Percentiles rank a stretch among this genome's conserved stretches.
Conservation (phyloP, 352 stramenopile species). For the Pythium vanterpoolii region DNA sequence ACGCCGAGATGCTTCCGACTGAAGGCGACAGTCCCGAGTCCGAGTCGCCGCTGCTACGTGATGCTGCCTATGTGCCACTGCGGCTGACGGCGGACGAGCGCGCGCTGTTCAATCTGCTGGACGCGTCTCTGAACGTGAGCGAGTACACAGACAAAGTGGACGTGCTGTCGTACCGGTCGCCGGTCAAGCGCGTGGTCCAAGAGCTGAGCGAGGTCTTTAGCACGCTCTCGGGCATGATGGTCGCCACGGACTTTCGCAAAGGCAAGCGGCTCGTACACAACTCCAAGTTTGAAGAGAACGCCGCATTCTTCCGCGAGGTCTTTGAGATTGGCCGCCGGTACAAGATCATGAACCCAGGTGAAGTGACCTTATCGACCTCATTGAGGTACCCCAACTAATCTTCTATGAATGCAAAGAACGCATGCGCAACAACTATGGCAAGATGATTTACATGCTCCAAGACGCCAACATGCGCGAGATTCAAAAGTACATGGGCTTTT, state of each 20-base stretch:
- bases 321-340: no score
- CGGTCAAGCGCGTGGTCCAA: conserved; percentile 76
- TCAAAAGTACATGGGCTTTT: conserved; percentile 84
- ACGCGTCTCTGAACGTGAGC: conserved; percentile 90
- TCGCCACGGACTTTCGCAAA: conserved; percentile 83
- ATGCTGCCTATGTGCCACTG: conserved; percentile 78
- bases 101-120: conserved; percentile 90
- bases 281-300: conserved; percentile 87
- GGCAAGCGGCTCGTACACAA: conserved; percentile 85
- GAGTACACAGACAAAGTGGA: conserved; percentile 94
- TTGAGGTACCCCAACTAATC: no score
- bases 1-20: not conserved
- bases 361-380: no score
- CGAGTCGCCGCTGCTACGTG: conserved; percentile 20
- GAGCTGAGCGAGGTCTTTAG: conserved; percentile 91
- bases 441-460: conserved; percentile 93
- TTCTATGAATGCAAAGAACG: no score
- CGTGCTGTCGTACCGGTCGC: conserved; percentile 53
- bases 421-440: conserved; percentile 95
- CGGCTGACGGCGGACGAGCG: conserved; percentile 95
- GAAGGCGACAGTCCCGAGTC: no score
- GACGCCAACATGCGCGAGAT: conserved; percentile 83
- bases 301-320: no score
- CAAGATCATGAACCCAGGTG: no score
- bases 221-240: conserved; percentile 88